Base-by-base conservation (phyloP, 805 yeast genomes). In the Myxozyma melibiosi region DNA sequence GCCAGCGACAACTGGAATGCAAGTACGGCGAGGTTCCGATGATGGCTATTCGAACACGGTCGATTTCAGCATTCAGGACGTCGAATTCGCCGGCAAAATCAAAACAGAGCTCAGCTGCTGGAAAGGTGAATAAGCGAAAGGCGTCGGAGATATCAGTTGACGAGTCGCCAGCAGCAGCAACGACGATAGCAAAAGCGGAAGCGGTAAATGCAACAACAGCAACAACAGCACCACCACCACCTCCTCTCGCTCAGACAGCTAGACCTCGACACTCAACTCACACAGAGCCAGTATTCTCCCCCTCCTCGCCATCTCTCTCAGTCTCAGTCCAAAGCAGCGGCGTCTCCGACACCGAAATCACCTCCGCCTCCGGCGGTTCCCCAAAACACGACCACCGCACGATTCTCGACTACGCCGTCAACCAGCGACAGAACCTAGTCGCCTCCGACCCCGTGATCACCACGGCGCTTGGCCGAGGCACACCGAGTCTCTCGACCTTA, bases 401-500 rank as follows among this genome's bases (percentile, higher is more conserved):
- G 42, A 2, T 18, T 2, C 14, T 3, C 18, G 27, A 18, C 4
- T 25, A 38, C 14, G 8, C 22, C 22, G 24, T 3, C 27, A 18
- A 2, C 7, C 27, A 8, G 13, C 13, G 22, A 8, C 8, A 18
- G 13, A 20, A 25, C 20, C 20, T 38, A n/a, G 14, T 38, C 4
- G 22, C 8, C 9, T 38, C 42, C 8, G 42, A 38, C 22, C 11
- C 42, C 18, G 24, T 14, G 14, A 38, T 38, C 6, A 20, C 25
- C 1, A 11, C 42, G 6, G 42, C 42, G 24, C 27, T 38, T 4
- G 42, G 42, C 14, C 42, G 42, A 11, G 42, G 42, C 18, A 38
- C 42, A 5, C 42, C 40, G 16, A 47, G 34, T 35, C 34, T 47
- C 11, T 47, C 51, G n/a, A 33, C 33, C 34, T 20, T 47, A 2